phyloP scores from a whole-genome alignment of 1,284 basidiomycete species.

The Fomitopsis betulina region DNA sequence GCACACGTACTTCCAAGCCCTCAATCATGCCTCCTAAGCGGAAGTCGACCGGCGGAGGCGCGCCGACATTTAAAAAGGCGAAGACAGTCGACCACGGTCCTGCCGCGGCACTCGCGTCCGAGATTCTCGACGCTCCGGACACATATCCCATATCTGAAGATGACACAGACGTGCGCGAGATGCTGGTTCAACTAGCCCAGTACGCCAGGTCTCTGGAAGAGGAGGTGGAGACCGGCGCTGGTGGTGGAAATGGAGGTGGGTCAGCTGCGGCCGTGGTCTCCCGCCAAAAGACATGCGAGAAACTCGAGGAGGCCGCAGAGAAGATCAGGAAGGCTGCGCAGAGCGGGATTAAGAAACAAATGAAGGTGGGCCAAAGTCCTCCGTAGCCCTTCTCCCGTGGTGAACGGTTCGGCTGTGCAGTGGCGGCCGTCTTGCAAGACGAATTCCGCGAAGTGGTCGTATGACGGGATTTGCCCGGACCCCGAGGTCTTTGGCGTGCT shows the following conservation, averaged over 20 bases:
- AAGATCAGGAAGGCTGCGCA: slow-evolving; percentile 41
- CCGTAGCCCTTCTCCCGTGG: neutral
- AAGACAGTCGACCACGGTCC: slow-evolving; percentile 25
- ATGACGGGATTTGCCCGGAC: slow-evolving; percentile 52
- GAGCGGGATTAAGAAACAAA: slow-evolving; percentile 52
- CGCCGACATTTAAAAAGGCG: slow-evolving; percentile 27
- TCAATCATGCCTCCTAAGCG: slow-evolving; percentile 28
- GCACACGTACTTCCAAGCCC: too few relatives aligned
- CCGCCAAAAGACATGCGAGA: slow-evolving; percentile 31
- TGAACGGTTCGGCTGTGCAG: slow-evolving; percentile 23
- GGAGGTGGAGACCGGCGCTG: slow-evolving; percentile 7
- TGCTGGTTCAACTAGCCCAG: slow-evolving; percentile 35
- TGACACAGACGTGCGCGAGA: slow-evolving; percentile 27
- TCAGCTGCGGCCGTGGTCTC: slow-evolving; percentile 11
- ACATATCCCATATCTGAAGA: slow-evolving; percentile 33
- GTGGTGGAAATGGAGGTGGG: slow-evolving; percentile 3
- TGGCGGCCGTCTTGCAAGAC: slow-evolving; percentile 52
- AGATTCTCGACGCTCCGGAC: slow-evolving; percentile 32
- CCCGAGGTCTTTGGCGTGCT: slow-evolving; percentile 47
- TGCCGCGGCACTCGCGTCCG: slow-evolving; percentile 31
- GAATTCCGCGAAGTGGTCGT: slow-evolving; percentile 44
- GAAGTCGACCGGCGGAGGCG: slow-evolving; percentile 26
- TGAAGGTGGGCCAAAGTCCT: slow-evolving; percentile 38
- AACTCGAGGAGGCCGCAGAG: slow-evolving; percentile 40
- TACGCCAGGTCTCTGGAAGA: slow-evolving; percentile 43